Evolutionary conservation across 179 eudicot species (phyloP), one percentile per base, ranked within the genome.

Genomic region (Heliamphora pulchella): DNA sequence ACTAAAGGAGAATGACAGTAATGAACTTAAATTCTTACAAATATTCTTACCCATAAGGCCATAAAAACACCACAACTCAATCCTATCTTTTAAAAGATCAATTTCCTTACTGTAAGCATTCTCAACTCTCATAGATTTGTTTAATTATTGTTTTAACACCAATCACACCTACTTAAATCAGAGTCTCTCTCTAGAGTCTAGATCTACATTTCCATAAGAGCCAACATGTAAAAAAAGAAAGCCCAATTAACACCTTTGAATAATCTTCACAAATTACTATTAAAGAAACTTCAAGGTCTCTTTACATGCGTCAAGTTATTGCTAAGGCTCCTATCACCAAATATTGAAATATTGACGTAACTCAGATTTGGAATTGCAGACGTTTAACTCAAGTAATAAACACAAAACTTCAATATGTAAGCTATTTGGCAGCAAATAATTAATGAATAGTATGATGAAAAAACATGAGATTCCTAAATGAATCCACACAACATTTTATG

Each of bases 1-100:
- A 51, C 62, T 18, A 69, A 7, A 69, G 72, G 67, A 15, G 39
- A 54, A 75, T 48, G 53, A 39, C 68, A 80, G 53, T 69, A 69
- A 69, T 41, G 7, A 48, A 10, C 66, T 54, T 18, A 71, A 61
- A 46, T 15, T 50, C 62, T 78, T 31, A 9, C 18, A 20, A 46
- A 22, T 48, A 73, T 8, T 51, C 11, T 55, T 46, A 31, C 39
- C 39, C 39, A 31, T 31, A 31, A 31, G 17, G 59, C 55, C 22
- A 50, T 50, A 50, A 61, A 51, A 46, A 66, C 7, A 77, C 17
- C 63, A 62, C 46, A 46, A 77, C 31, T 48, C 71, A 3, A 47
- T 47, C 55, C 22, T 22, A 63, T 72, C 44, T 72, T 20, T 20
- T 3, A 59, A 59, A 59, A 59, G 3, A 59, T 18, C 15, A 13